A percentile compares a stretch with the other conserved stretches of the same genome.
Evolutionary conservation across 2,329 filamentous ascomycete genomes (phyloP).

Genomic region (Aurifilum marmelostoma): DNA sequence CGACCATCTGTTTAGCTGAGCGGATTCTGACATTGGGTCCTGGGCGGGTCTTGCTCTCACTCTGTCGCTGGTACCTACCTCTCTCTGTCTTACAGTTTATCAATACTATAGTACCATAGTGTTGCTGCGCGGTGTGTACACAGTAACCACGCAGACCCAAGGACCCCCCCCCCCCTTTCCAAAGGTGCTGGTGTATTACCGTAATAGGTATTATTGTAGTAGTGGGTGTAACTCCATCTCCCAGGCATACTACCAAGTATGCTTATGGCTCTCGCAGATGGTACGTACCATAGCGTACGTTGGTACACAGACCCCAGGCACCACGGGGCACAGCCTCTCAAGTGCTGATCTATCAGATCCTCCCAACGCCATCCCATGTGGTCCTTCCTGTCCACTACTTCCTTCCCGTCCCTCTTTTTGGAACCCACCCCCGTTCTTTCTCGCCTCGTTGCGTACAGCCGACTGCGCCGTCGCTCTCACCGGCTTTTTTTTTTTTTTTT

Average conservation of each 20-base stretch:
- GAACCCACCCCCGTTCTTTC: constrained; percentile 8
- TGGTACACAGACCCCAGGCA: neutral
- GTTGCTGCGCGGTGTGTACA: too few species aligned
- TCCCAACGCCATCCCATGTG: constrained; percentile 6
- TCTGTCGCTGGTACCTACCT: too few species aligned
- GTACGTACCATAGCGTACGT: neutral
- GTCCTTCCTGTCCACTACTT: constrained; percentile 3
- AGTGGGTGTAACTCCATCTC: neutral
- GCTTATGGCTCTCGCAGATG: too few species aligned
- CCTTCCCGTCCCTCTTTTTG: constrained; percentile 29
- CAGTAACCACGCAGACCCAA: neutral
- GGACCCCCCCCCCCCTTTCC: too few species aligned
- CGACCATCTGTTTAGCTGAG: neutral
- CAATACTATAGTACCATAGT: too few species aligned
- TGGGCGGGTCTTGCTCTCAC: constrained; percentile 6
- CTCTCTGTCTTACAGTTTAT: neutral
- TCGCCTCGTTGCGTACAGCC: neutral
- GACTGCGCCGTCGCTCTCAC: constrained; percentile 1
- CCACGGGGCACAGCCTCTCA: neutral
- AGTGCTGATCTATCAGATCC: constrained; percentile 15
- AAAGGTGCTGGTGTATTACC: neutral
- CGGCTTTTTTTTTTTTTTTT: neutral
- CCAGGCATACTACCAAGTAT: neutral
- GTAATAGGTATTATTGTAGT: neutral
- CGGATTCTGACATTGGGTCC: neutral